A percentile compares a stretch with the other conserved stretches of the same genome.
Evolutionary conservation across 306 rosid genomes (phyloP).

Genomic region (Crotalaria pallida): DNA sequence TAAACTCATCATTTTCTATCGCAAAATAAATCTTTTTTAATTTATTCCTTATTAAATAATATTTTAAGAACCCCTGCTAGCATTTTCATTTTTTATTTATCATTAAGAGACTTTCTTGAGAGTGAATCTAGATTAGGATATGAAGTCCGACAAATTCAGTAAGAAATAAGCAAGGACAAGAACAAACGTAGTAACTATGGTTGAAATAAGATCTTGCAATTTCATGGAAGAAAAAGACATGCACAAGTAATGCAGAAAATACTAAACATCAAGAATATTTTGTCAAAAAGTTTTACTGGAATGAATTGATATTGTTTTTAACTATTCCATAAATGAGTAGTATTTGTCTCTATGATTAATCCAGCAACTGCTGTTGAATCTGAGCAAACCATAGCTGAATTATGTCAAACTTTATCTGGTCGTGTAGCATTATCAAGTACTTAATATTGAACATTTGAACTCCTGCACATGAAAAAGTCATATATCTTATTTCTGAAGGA

Average conservation of each 20-base stretch:
- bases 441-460: not conserved
- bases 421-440: not conserved
- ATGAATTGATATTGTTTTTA: not conserved
- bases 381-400: not conserved
- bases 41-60: no score
- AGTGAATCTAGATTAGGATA: no score
- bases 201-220: not conserved
- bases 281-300: not conserved
- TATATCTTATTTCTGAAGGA: not conserved
- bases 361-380: not conserved
- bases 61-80: no score
- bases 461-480: not conserved
- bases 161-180: no score
- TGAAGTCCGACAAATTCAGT: no score
- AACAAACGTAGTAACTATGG: no score
- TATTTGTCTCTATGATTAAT: not conserved
- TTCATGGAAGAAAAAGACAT: not conserved
- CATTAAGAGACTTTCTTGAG: no score
- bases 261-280: not conserved
- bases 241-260: not conserved
- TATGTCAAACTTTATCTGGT: not conserved
- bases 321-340: not conserved
- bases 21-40: no score
- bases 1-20: no score
- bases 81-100: no score